A percentile compares a stretch with the other conserved stretches of the same genome.
phyloP scores from a whole-genome alignment of 306 rosid species.

The Benincasa hispida region DNA sequence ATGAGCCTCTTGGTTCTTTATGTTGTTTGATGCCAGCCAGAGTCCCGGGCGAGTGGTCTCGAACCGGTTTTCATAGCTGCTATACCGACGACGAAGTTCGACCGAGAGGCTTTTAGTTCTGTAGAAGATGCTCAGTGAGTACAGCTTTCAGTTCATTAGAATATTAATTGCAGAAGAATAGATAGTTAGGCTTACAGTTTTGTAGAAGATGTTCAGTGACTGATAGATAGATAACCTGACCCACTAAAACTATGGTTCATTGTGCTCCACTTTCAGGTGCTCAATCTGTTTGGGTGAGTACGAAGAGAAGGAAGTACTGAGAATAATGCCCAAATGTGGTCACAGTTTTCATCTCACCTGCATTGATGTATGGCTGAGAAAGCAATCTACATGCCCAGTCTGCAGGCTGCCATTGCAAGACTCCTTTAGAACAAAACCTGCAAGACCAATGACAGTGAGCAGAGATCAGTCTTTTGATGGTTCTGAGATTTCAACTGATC shows the following conservation, averaged over 20 bases:
- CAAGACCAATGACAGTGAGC: slow-evolving; percentile 34
- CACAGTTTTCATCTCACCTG: slow-evolving; percentile 86
- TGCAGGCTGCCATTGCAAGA: slow-evolving; percentile 73
- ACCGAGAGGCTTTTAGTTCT: slow-evolving; percentile 70
- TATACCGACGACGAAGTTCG: slow-evolving; percentile 81
- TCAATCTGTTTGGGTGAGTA: slow-evolving; percentile 85
- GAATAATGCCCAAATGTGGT: slow-evolving; percentile 91
- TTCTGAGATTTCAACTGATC: slow-evolving; percentile 32
- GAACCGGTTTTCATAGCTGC: slow-evolving; percentile 76
- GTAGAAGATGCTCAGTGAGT: slow-evolving; percentile 79
- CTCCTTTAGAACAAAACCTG: slow-evolving; percentile 37
- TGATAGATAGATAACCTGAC: not conserved
- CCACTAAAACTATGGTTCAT: not conserved
- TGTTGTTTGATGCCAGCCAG: slow-evolving; percentile 69
- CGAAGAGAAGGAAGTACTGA: slow-evolving; percentile 66
- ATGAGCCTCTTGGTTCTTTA: not conserved
- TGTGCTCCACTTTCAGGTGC: slow-evolving; percentile 35
- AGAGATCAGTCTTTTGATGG: slow-evolving; percentile 29
- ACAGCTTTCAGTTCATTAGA: not conserved
- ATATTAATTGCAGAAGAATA: not conserved
- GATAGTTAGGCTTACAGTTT: slow-evolving; percentile 46
- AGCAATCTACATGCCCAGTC: slow-evolving; percentile 82
- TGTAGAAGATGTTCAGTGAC: slow-evolving; percentile 55
- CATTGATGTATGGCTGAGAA: slow-evolving; percentile 82
- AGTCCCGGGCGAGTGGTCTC: slow-evolving; percentile 45